A percentile compares a stretch with the other conserved stretches of the same genome.
These are phyloP conservation scores for Coemansia sp. DNA, from an alignment of 192 early-diverging fungal species.

Conservation along the genomic window DNA sequence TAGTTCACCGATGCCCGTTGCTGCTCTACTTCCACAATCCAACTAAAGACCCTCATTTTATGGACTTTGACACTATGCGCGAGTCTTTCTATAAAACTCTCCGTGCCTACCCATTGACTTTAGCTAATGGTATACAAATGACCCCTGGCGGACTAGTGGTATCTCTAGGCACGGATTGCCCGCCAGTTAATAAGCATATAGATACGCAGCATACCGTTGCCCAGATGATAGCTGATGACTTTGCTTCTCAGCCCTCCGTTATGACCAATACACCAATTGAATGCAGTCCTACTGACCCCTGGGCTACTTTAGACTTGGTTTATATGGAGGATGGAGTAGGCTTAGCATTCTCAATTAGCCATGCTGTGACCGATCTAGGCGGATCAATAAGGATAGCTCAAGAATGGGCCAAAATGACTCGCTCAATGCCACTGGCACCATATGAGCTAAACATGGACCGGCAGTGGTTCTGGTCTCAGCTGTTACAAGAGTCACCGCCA, in stretches of 20 bases:
- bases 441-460: slow-evolving; percentile 12
- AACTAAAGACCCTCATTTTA: slow-evolving; percentile 7
- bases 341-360: slow-evolving; percentile 15
- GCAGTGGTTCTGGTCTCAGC: slow-evolving; percentile 8
- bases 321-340: slow-evolving; percentile 37
- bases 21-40: slow-evolving; percentile 9
- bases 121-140: slow-evolving; percentile 9
- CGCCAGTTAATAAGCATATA: slow-evolving; percentile 7
- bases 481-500: background rate
- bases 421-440: background rate
- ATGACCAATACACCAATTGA: background rate
- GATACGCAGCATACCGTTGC: slow-evolving; percentile 11
- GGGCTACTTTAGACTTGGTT: slow-evolving; percentile 17
- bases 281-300: slow-evolving; percentile 19
- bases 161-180: background rate
- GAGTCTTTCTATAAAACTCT: slow-evolving; percentile 20
- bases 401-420: slow-evolving; percentile 15
- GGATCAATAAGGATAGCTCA: background rate
- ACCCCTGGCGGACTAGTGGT: slow-evolving; percentile 9
- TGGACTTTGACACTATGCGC: slow-evolving; percentile 19
- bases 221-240: slow-evolving; percentile 11
- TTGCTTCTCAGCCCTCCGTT: slow-evolving; percentile 17
- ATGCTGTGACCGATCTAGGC: slow-evolving; percentile 20
- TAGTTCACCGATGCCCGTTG: background rate
- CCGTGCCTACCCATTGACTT: slow-evolving; percentile 8